Evolutionary conservation across 2,329 filamentous ascomycete species (phyloP).

Genomic region (Clonostachys byssicola): DNA sequence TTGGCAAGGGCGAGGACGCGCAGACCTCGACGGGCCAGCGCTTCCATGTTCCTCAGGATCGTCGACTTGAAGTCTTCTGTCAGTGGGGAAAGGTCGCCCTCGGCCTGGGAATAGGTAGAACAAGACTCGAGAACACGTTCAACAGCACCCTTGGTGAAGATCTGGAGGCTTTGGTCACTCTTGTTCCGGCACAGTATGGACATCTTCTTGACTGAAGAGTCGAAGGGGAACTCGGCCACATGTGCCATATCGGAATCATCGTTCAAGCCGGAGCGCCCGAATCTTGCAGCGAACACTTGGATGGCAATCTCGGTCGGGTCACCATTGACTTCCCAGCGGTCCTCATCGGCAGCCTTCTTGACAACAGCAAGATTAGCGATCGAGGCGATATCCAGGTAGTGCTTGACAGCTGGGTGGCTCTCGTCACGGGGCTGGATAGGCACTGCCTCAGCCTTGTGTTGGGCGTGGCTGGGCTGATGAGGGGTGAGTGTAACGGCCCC

Average conservation of each 20-base stretch:
- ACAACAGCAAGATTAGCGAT: slow-evolving; percentile 52
- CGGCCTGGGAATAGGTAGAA: slow-evolving; percentile 31
- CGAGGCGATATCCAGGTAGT: slow-evolving; percentile 52
- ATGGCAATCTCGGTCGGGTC: slow-evolving; percentile 64
- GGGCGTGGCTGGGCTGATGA: slow-evolving; percentile 3
- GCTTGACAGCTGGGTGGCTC: slow-evolving; percentile 30
- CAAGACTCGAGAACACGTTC: slow-evolving; percentile 62
- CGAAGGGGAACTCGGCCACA: slow-evolving; percentile 67
- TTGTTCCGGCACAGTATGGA: slow-evolving; percentile 59
- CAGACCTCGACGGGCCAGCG: slow-evolving; percentile 58
- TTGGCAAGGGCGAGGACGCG: slow-evolving; percentile 61
- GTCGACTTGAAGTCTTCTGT: slow-evolving; percentile 33
- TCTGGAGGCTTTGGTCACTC: slow-evolving; percentile 31
- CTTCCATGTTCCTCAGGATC: slow-evolving; percentile 63
- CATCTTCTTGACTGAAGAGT: slow-evolving; percentile 74
- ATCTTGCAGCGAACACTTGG: slow-evolving; percentile 68
- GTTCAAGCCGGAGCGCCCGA: slow-evolving; percentile 46
- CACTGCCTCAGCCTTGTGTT: no score
- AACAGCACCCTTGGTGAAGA: slow-evolving; percentile 65
- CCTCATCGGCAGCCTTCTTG: neutral
- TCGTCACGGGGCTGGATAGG: neutral
- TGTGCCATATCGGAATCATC: slow-evolving; percentile 15
- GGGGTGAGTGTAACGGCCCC: slow-evolving; percentile 11
- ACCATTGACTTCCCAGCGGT: slow-evolving; percentile 2
- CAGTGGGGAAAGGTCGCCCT: slow-evolving; percentile 25